phyloP scores from a whole-genome alignment of 148 eudicot species.

The Vaccinium darrowii region DNA sequence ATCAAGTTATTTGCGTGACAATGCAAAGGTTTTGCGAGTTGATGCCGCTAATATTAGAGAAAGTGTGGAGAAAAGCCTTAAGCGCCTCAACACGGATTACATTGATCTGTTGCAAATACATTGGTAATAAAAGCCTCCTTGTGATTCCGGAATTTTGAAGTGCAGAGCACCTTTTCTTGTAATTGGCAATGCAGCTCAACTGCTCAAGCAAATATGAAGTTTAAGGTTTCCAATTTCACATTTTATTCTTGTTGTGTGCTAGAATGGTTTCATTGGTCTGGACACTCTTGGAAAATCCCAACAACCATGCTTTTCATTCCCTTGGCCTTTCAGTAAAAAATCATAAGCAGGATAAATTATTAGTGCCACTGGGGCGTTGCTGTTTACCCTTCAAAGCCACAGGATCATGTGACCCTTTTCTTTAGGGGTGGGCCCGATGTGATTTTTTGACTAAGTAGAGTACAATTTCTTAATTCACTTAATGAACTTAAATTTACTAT shows the following conservation, averaged over 20 bases:
- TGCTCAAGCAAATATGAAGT: slow-evolving; percentile 5
- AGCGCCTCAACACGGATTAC: slow-evolving; percentile 82
- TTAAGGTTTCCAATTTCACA: not conserved
- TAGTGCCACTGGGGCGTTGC: not conserved
- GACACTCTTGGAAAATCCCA: not conserved
- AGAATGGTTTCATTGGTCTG: slow-evolving; percentile 12
- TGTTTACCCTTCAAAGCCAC: not conserved
- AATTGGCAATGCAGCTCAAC: not conserved
- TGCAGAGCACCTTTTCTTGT: not conserved
- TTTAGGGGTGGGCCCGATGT: not conserved
- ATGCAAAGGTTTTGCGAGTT: slow-evolving; percentile 63
- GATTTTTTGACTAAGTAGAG: not conserved
- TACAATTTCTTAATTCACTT: not conserved
- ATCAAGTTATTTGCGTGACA: slow-evolving; percentile 65
- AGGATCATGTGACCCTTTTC: not conserved
- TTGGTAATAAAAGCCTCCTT: slow-evolving; percentile 49
- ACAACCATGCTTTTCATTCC: not conserved
- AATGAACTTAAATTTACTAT: not conserved
- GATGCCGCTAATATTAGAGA: slow-evolving; percentile 97
- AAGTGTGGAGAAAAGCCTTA: slow-evolving; percentile 96
- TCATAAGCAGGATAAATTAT: not conserved
- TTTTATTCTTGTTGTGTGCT: not conserved
- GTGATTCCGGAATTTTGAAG: slow-evolving; percentile 9
- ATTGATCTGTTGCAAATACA: slow-evolving; percentile 89
- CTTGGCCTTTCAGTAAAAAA: not conserved